Evolutionary conservation across 768 basidiomycete species (phyloP).

Genomic region (Leccinellum rugosiceps): DNA sequence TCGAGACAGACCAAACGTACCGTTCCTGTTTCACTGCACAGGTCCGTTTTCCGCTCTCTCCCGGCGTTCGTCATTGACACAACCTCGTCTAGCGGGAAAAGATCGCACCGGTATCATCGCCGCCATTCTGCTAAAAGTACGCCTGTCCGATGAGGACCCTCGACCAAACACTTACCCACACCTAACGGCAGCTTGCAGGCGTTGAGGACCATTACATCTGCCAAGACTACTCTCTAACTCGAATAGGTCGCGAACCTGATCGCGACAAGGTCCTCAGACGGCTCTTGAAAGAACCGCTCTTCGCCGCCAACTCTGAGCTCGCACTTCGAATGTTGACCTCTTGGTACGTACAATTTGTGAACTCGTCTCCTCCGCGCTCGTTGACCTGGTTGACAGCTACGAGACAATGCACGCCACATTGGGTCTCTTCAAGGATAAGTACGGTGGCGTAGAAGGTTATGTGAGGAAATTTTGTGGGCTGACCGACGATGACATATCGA

Average conservation of each 20-base stretch:
- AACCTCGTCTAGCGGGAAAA: conserved; percentile 56
- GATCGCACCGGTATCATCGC: conserved; percentile 78
- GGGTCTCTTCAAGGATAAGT: conserved; percentile 54
- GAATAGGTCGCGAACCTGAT: conserved; percentile 77
- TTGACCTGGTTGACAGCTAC: conserved; percentile 38
- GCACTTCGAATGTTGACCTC: conserved; percentile 84
- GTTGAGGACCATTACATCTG: conserved; percentile 64
- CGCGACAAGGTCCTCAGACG: conserved; percentile 67
- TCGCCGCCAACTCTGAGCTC: conserved; percentile 68
- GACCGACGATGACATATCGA: conserved; percentile 58
- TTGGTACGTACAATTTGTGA: conserved; percentile 40
- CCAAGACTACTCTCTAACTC: conserved; percentile 72
- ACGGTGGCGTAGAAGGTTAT: conserved; percentile 68
- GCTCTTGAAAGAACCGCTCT: conserved; percentile 66
- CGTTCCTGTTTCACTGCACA: conserved; percentile 76
- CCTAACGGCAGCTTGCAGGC: conserved; percentile 56
- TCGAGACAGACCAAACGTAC: conserved; percentile 61
- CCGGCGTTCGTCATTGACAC: not conserved
- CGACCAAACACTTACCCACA: not conserved
- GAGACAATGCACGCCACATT: conserved; percentile 79
- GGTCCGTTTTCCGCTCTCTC: conserved; percentile 27
- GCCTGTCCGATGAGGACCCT: not conserved
- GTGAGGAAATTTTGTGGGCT: conserved; percentile 53
- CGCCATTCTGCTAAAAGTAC: conserved; percentile 67
- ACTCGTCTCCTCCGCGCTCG: not conserved